Conservation (phyloP, 2,329 filamentous ascomycete species). For the Fusarium succisae region DNA sequence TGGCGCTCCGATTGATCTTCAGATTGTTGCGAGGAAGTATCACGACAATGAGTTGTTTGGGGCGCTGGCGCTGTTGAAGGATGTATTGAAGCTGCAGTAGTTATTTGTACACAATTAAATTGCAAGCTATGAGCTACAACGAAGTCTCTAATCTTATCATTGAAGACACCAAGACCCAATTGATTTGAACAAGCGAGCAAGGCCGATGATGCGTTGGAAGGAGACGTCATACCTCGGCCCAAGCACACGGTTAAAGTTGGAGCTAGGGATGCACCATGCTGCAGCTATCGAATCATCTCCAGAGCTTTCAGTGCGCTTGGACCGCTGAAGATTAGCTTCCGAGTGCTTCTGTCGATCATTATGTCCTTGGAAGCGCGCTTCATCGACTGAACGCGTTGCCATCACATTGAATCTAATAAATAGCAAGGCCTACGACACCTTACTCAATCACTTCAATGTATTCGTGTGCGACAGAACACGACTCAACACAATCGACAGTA, state of each 20-base stretch:
- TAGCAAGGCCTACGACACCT: neutral
- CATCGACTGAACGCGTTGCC: neutral
- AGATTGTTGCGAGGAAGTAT: conserved; percentile 2
- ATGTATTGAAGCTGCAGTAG: neutral
- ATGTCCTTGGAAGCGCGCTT: neutral
- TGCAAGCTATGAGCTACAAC: rapidly evolving
- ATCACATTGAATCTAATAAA: neutral
- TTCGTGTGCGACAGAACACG: rapidly evolving
- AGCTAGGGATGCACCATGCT: neutral
- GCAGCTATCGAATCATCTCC: neutral
- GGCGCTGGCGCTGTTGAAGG: neutral
- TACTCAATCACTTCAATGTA: too few relatives aligned
- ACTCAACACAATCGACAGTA: neutral
- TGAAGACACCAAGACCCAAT: rapidly evolving
- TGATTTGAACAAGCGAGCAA: neutral
- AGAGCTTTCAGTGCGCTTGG: neutral
- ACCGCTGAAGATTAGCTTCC: neutral
- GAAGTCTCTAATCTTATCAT: neutral
- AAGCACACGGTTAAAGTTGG: neutral
- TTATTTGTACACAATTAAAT: rapidly evolving
- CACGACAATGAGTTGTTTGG: conserved; percentile 4
- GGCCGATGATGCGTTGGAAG: too few relatives aligned
- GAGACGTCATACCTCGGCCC: neutral
- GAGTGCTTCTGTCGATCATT: neutral
- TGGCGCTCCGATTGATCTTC: neutral